These are phyloP conservation scores for Quercus lobata DNA, from an alignment of 331 rosid genomes.

Conservation along the genomic window DNA sequence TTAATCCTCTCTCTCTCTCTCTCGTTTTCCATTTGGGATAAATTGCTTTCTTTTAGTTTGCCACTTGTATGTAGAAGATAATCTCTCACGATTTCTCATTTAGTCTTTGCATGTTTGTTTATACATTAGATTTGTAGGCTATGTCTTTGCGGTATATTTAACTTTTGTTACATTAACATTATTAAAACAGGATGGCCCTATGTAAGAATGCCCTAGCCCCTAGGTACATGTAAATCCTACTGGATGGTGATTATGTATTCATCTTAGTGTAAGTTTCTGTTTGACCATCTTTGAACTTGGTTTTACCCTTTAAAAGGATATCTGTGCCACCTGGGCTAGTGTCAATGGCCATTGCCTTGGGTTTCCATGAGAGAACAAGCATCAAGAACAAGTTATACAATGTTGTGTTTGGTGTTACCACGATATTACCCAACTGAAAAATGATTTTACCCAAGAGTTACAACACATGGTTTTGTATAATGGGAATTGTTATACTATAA, in stretches of 20 bases:
- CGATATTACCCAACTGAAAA: not conserved
- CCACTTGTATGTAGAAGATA: not conserved
- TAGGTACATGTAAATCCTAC: not conserved
- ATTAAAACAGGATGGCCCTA: not conserved
- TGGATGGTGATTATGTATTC: not conserved
- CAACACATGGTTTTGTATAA: not conserved
- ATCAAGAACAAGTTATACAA: not conserved
- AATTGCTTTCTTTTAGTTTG: not conserved
- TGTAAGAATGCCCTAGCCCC: not conserved
- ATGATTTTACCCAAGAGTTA: not conserved
- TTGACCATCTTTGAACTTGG: not conserved
- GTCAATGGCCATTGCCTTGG: not conserved
- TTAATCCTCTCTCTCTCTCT: not conserved
- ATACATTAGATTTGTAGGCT: not conserved
- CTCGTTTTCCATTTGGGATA: not conserved
- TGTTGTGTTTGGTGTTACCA: not conserved
- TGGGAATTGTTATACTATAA: not conserved
- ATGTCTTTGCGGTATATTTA: not conserved
- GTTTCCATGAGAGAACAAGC: not conserved
- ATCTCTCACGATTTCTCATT: not conserved
- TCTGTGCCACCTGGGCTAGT: not conserved
- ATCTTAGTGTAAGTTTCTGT: not conserved
- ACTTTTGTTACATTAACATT: not conserved
- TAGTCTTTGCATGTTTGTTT: not conserved
- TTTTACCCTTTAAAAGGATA: not conserved